Evolutionary conservation across 805 yeast genomes (phyloP).

Genomic region (Ogataea angusta): DNA sequence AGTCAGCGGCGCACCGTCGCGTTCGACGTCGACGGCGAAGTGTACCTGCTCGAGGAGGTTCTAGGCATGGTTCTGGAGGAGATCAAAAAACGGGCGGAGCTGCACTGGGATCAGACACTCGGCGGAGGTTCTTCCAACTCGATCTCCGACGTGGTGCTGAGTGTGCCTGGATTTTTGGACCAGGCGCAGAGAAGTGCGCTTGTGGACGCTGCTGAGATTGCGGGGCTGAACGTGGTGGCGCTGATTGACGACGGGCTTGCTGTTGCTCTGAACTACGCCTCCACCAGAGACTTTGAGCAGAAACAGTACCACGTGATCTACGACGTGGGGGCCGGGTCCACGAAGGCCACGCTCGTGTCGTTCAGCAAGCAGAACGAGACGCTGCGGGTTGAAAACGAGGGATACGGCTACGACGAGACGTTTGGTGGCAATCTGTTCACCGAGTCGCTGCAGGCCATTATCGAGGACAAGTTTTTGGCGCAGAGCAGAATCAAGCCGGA

Average conservation of each 20-base stretch:
- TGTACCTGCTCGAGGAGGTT: slow-evolving; percentile 65
- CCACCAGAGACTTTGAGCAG: slow-evolving; percentile 44
- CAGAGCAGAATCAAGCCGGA: slow-evolving; percentile 37
- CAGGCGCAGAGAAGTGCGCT: slow-evolving; percentile 68
- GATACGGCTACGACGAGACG: slow-evolving; percentile 61
- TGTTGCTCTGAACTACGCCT: slow-evolving; percentile 77
- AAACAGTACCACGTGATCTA: slow-evolving; percentile 67
- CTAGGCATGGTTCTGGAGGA: slow-evolving; percentile 79
- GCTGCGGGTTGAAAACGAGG: slow-evolving; percentile 57
- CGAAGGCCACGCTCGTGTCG: slow-evolving; percentile 81
- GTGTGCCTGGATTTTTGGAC: slow-evolving; percentile 72
- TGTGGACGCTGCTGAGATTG: slow-evolving; percentile 66
- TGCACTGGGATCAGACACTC: slow-evolving; percentile 51
- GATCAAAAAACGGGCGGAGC: slow-evolving; percentile 60
- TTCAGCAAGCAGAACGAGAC: slow-evolving; percentile 43
- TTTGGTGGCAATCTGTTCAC: slow-evolving; percentile 82
- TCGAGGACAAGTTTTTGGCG: slow-evolving; percentile 57
- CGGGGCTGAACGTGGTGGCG: slow-evolving; percentile 61
- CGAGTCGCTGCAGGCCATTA: slow-evolving; percentile 53
- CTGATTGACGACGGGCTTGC: slow-evolving; percentile 92
- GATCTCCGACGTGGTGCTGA: slow-evolving; percentile 65
- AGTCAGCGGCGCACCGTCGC: slow-evolving; percentile 53
- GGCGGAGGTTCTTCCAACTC: slow-evolving; percentile 43
- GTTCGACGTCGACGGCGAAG: slow-evolving; percentile 40
- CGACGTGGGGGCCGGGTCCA: slow-evolving; percentile 92